These are phyloP conservation scores for Phytophthora crassamura DNA, from an alignment of 352 stramenopile genomes.

Conservation along the genomic window DNA sequence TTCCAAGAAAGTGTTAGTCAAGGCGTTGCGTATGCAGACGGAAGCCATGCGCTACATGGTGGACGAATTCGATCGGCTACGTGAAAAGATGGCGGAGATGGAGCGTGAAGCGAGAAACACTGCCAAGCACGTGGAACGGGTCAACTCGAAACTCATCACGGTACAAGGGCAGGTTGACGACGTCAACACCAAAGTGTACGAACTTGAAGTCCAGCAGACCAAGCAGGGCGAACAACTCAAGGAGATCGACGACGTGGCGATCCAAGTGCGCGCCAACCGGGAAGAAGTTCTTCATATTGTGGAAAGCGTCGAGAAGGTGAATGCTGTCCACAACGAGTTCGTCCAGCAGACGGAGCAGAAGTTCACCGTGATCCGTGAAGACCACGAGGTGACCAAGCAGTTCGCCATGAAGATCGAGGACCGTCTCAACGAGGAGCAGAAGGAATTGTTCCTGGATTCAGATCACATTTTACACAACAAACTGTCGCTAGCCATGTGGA, in stretches of 20 bases:
- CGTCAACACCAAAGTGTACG: conserved; percentile 64
- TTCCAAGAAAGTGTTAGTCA: conserved; percentile 85
- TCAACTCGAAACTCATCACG: conserved; percentile 80
- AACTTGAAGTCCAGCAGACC: conserved; percentile 64
- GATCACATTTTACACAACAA: conserved; percentile 85
- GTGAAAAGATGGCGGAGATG: conserved; percentile 78
- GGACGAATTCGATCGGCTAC: conserved; percentile 84
- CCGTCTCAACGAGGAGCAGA: conserved; percentile 83
- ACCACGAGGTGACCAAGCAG: conserved; percentile 81
- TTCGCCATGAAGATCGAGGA: conserved; percentile 88
- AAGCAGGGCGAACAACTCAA: conserved; percentile 75
- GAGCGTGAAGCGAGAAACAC: conserved; percentile 78
- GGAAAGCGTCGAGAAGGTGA: conserved; percentile 54
- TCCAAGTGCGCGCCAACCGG: conserved; percentile 50
- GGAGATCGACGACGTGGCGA: conserved; percentile 72
- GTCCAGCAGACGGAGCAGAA: conserved; percentile 60
- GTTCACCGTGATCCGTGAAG: conserved; percentile 55
- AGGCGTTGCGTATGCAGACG: conserved; percentile 83
- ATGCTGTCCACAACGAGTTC: conserved; percentile 54
- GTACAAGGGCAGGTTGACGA: conserved; percentile 81
- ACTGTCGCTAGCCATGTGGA: conserved; percentile 81
- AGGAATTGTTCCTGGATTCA: conserved; percentile 81
- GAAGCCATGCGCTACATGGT: conserved; percentile 86
- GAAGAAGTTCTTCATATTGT: conserved; percentile 62
- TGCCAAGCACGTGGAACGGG: conserved; percentile 80